Conservation (phyloP, 331 rosid genomes). For the Saraca asoca region DNA sequence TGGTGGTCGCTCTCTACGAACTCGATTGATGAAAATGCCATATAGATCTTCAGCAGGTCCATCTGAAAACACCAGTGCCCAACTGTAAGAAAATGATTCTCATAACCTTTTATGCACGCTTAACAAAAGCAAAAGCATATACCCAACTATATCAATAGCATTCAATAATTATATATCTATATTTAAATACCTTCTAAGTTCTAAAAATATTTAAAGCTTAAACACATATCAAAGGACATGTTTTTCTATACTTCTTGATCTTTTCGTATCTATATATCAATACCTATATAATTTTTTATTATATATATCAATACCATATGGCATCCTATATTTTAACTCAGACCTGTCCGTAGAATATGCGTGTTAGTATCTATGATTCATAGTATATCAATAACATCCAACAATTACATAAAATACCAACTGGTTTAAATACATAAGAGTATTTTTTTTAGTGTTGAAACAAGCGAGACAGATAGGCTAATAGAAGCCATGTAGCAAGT, state of each 20-base stretch:
- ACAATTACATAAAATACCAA: constrained; percentile 23
- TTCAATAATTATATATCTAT: too few species aligned
- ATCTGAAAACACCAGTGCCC: constrained; percentile 52
- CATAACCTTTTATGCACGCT: constrained; percentile 5
- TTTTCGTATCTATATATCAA: too few species aligned
- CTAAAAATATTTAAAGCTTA: too few species aligned
- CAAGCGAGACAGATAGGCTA: constrained; percentile 15
- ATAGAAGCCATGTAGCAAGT: background rate
- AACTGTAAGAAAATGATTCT: constrained; percentile 15
- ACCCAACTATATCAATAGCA: too few species aligned
- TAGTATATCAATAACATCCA: constrained; percentile 10
- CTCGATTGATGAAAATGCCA: constrained; percentile 87
- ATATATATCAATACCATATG: too few species aligned
- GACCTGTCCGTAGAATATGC: too few species aligned
- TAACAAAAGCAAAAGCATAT: background rate
- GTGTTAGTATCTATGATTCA: too few species aligned
- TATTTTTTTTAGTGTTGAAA: background rate
- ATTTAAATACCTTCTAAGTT: too few species aligned
- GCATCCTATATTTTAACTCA: too few species aligned
- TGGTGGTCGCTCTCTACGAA: constrained; percentile 90
- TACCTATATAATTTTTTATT: too few species aligned
- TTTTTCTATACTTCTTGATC: too few species aligned
- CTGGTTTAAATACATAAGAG: background rate
- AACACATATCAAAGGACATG: too few species aligned
- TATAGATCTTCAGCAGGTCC: constrained; percentile 97